Conservation (phyloP, 2,329 filamentous ascomycete genomes). For the Gliomastix tumulicola region DNA sequence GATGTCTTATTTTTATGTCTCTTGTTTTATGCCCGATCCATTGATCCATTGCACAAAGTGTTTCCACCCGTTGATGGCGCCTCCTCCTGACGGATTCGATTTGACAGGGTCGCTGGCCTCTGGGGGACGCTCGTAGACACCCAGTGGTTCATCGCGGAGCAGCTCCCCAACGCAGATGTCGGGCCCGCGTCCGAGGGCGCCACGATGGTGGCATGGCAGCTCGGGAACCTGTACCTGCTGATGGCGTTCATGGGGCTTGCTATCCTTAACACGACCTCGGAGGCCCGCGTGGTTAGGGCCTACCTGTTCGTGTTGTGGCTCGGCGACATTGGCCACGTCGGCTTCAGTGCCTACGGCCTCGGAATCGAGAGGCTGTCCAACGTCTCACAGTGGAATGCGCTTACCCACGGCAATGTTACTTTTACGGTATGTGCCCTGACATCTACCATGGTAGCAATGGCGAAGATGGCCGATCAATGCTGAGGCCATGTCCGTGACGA, state of each 20-base stretch:
- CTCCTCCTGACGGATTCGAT: no score
- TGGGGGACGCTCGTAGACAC: slow-evolving; percentile 47
- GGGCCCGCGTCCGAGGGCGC: slow-evolving; percentile 33
- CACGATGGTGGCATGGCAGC: slow-evolving; percentile 55
- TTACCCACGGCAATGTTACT: slow-evolving; percentile 69
- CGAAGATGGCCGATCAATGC: no score
- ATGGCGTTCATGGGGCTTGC: slow-evolving; percentile 57
- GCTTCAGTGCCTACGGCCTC: slow-evolving; percentile 50
- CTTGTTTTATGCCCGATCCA: no score
- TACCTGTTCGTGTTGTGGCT: slow-evolving; percentile 60
- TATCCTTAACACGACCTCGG: slow-evolving; percentile 56
- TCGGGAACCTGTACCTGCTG: slow-evolving; percentile 64
- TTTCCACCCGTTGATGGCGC: no score
- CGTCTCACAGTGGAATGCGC: slow-evolving; percentile 55
- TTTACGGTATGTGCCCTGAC: slow-evolving; percentile 49
- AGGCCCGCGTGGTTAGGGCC: slow-evolving; percentile 57
- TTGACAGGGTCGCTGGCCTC: slow-evolving; percentile 49
- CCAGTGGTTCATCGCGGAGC: slow-evolving; percentile 56
- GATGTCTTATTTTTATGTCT: no score
- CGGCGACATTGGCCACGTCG: slow-evolving; percentile 63
- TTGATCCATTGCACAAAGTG: no score
- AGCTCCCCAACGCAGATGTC: slow-evolving; percentile 37
- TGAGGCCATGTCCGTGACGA: background rate
- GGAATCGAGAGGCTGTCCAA: slow-evolving; percentile 47
- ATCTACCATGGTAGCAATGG: no score